Conservation (phyloP, 768 basidiomycete genomes). For the Leccinum subgranulosum region DNA sequence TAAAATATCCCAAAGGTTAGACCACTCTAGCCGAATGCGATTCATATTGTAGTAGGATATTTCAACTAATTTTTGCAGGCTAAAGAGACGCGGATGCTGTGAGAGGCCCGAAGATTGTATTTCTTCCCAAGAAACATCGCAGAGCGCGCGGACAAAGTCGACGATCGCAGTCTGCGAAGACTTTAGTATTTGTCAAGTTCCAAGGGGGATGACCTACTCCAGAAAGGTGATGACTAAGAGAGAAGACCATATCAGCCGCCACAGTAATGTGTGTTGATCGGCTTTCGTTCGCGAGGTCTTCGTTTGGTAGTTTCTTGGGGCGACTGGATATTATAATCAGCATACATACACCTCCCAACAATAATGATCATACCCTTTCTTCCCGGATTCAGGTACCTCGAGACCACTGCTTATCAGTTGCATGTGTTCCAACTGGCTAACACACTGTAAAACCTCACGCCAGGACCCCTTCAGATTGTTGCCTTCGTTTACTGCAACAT, state of each 20-base stretch:
- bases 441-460: conserved; percentile 95
- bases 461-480: conserved; percentile 94
- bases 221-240: conserved; percentile 88
- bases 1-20: conserved; percentile 94
- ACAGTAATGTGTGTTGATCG: conserved; percentile 98
- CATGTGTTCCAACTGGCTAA: conserved; percentile 98
- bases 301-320: conserved; percentile 68
- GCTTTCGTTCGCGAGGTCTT: conserved; percentile 95
- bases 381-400: conserved; percentile 74
- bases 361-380: conserved; percentile 65
- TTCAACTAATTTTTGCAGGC: conserved; percentile 95
- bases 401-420: conserved; percentile 91
- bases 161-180: conserved; percentile 83
- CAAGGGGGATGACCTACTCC: conserved; percentile 60
- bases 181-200: conserved; percentile 7
- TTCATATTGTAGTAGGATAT: conserved; percentile 99
- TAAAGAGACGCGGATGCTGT: conserved; percentile 92
- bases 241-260: conserved; percentile 99
- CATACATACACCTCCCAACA: background rate
- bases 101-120: conserved; percentile 96
- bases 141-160: conserved; percentile 93
- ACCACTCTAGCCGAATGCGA: conserved; percentile 97
- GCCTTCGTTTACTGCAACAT: conserved; percentile 95
- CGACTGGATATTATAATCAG: conserved; percentile 28
- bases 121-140: conserved; percentile 98